These are phyloP conservation scores for Aspergillus novofumigatus DNA, from an alignment of 2,329 filamentous ascomycete genomes.

Conservation along the genomic window DNA sequence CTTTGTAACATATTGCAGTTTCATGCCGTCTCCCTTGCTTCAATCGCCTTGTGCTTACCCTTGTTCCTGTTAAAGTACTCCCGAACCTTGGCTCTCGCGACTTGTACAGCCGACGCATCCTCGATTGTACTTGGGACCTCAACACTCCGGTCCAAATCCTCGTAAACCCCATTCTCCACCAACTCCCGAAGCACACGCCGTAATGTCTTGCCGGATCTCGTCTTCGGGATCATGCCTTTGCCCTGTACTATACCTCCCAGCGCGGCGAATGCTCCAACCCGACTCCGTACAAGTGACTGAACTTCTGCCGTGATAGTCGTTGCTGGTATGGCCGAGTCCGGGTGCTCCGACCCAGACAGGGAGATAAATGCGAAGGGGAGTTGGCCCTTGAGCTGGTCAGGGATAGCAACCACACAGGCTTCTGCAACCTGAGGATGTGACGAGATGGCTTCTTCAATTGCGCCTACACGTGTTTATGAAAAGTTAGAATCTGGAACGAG, in stretches of 20 bases:
- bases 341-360: too few relatives aligned
- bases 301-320: too few relatives aligned
- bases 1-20: too few relatives aligned
- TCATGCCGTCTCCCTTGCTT: too few relatives aligned
- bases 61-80: slow-evolving; percentile 61
- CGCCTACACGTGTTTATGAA: slow-evolving; percentile 58
- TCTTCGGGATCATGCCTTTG: slow-evolving; percentile 84
- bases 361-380: slow-evolving; percentile 82
- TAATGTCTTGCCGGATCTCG: slow-evolving; percentile 82
- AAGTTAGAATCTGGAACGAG: too few relatives aligned
- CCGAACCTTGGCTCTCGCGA: slow-evolving; percentile 65
- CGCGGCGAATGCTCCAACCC: slow-evolving; percentile 83
- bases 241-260: slow-evolving; percentile 83
- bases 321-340: slow-evolving; percentile 51
- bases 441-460: slow-evolving; percentile 87
- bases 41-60: too few relatives aligned
- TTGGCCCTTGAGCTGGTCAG: slow-evolving; percentile 81
- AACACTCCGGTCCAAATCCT: slow-evolving; percentile 67
- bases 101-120: slow-evolving; percentile 68
- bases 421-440: slow-evolving; percentile 75
- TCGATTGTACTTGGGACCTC: slow-evolving; percentile 80
- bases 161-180: slow-evolving; percentile 74
- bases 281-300: slow-evolving; percentile 57
- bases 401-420: slow-evolving; percentile 79
- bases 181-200: slow-evolving; percentile 76